Evolutionary conservation across 306 rosid species (phyloP).

Genomic region (Pterocarpus macrocarpus): DNA sequence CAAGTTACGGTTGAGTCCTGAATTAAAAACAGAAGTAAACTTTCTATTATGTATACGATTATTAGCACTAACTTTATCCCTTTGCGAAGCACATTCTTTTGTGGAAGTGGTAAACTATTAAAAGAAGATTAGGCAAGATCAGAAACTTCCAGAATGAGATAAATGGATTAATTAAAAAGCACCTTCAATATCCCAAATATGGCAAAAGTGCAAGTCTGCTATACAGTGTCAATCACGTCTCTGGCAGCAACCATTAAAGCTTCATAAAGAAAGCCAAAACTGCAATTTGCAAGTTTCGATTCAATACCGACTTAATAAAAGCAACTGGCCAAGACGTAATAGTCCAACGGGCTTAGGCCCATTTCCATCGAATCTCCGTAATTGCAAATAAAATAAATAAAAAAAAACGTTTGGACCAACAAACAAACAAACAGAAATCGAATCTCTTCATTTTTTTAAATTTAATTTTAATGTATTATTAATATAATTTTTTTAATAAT

Average conservation of each 20-base stretch:
- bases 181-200: slow-evolving; percentile 2
- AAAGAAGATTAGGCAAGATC: slow-evolving; percentile 22
- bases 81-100: slow-evolving; percentile 4
- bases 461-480: too few relatives aligned
- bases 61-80: not conserved
- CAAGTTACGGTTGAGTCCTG: not conserved
- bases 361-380: slow-evolving; percentile 43
- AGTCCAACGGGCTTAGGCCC: slow-evolving; percentile 35
- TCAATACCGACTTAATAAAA: not conserved
- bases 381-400: not conserved
- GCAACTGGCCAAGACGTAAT: slow-evolving; percentile 2
- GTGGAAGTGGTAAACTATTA: slow-evolving; percentile 17
- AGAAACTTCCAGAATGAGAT: slow-evolving; percentile 24
- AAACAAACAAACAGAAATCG: too few relatives aligned
- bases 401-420: not conserved
- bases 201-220: not conserved
- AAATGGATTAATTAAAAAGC: slow-evolving; percentile 19
- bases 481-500: too few relatives aligned
- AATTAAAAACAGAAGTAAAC: slow-evolving; percentile 12
- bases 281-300: not conserved
- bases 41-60: slow-evolving; percentile 15
- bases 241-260: not conserved
- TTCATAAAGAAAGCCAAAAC: slow-evolving; percentile 1
- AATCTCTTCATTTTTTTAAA: too few relatives aligned
- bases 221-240: slow-evolving; percentile 31